Evolutionary conservation across 2,329 filamentous ascomycete genomes (phyloP).

Genomic region (Phialophora macrospora): DNA sequence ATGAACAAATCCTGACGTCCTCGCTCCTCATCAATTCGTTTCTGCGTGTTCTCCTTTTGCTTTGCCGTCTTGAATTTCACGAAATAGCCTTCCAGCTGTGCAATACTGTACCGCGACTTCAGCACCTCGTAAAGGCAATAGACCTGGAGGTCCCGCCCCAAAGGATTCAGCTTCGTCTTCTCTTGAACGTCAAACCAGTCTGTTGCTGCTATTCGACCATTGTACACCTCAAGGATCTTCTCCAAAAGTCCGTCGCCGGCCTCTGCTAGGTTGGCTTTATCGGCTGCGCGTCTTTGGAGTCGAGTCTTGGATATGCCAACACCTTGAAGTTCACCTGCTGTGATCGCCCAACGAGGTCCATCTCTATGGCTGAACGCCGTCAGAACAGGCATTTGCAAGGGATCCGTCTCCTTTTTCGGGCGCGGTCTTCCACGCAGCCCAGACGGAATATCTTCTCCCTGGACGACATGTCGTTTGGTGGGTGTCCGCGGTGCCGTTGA

Average conservation of each 20-base stretch:
- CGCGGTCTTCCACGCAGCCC: constrained; percentile 10
- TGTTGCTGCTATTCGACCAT: constrained; percentile 7
- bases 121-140: constrained; percentile 34
- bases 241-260: constrained; percentile 22
- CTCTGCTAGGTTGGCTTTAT: constrained; percentile 10
- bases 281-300: constrained; percentile 27
- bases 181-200: constrained; percentile 28
- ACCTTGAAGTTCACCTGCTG: constrained; percentile 35
- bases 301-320: constrained; percentile 27
- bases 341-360: constrained; percentile 25
- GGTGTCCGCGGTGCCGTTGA: neutral
- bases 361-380: constrained; percentile 18
- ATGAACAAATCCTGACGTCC: constrained; percentile 31
- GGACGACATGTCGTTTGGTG: constrained; percentile 2
- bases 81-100: constrained; percentile 22
- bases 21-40: constrained; percentile 32
- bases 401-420: constrained; percentile 18
- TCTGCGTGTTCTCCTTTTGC: constrained; percentile 34
- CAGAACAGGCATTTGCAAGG: constrained; percentile 25
- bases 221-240: constrained; percentile 20
- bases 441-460: constrained; percentile 4
- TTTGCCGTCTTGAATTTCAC: constrained; percentile 17
- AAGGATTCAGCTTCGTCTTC: constrained; percentile 24
- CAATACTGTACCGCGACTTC: constrained; percentile 22
- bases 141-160: constrained; percentile 33